Percentiles rank a stretch among this genome's conserved stretches.
Conservation (phyloP, 768 basidiomycete genomes). For the Jaapia argillacea region DNA sequence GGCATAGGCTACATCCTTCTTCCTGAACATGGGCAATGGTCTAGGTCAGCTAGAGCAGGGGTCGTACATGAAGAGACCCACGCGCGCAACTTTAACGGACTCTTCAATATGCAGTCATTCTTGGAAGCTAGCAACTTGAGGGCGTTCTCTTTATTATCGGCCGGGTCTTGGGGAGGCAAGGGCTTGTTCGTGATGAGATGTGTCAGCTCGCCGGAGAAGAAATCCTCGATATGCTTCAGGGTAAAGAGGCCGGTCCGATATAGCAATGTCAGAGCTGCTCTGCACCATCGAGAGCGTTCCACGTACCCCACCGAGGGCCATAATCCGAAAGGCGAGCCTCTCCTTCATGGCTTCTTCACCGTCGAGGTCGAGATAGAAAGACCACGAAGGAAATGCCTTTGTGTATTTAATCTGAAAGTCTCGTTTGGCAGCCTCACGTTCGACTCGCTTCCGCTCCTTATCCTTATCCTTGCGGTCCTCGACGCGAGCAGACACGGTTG, state of each 20-base stretch:
- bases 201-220: constrained; percentile 81
- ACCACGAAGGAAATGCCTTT: constrained; percentile 74
- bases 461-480: constrained; percentile 29
- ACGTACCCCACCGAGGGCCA: constrained; percentile 56
- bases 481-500: too few species aligned
- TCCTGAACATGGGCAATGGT: too few species aligned
- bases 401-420: constrained; percentile 82
- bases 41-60: too few species aligned
- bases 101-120: too few species aligned
- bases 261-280: constrained; percentile 42
- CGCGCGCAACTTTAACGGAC: constrained; percentile 60
- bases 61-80: too few species aligned
- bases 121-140: too few species aligned
- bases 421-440: constrained; percentile 44
- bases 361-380: constrained; percentile 78
- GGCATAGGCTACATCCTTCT: not conserved
- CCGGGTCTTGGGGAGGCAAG: constrained; percentile 22
- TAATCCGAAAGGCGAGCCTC: constrained; percentile 44
- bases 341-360: constrained; percentile 26
- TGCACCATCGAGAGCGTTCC: constrained; percentile 3
- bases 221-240: constrained; percentile 68
- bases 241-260: constrained; percentile 4
- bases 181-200: constrained; percentile 74
- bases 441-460: constrained; percentile 36
- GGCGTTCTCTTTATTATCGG: constrained; percentile 63